A percentile compares a stretch with the other conserved stretches of the same genome.
Conservation (phyloP, 2,329 filamentous ascomycete genomes). For the Fusarium vanettenii region DNA sequence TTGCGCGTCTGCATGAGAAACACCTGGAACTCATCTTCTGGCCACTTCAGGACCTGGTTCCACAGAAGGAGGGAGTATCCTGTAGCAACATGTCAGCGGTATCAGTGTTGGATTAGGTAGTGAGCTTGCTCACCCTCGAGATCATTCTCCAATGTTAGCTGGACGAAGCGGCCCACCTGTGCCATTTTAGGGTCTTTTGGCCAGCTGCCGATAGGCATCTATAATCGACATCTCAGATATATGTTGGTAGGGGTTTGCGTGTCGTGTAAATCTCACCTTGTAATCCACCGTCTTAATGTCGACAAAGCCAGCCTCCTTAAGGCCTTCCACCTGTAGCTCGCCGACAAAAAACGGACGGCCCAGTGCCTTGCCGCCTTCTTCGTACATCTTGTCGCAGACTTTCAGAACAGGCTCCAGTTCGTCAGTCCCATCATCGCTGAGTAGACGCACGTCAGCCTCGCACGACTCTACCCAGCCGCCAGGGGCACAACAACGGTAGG, state of each 20-base stretch:
- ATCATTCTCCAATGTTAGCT: slow-evolving; percentile 17
- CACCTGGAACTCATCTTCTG: slow-evolving; percentile 5
- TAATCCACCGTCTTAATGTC: slow-evolving; percentile 10
- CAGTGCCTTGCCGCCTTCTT: slow-evolving; percentile 6
- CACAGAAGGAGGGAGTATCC: slow-evolving; percentile 23
- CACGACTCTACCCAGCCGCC: slow-evolving; percentile 19
- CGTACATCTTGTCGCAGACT: slow-evolving; percentile 13
- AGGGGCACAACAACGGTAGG: slow-evolving; percentile 5
- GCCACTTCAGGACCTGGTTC: slow-evolving; percentile 20
- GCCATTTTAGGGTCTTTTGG: slow-evolving; percentile 9
- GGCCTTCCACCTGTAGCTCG: slow-evolving; percentile 12
- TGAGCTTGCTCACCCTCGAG: slow-evolving; percentile 5
- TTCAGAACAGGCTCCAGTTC: not conserved
- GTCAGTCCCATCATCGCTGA: slow-evolving; percentile 16
- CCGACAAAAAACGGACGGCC: slow-evolving; percentile 7
- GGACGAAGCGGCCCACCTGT: slow-evolving; percentile 13
- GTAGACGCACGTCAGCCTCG: slow-evolving; percentile 8
- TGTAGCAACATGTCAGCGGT: not conserved
- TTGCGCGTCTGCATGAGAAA: slow-evolving; percentile 19
- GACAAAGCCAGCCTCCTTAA: slow-evolving; percentile 16
- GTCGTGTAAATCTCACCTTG: not conserved
- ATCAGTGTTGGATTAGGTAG: not conserved
- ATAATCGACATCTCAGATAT: fast-evolving
- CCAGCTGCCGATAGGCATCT: slow-evolving; percentile 20
- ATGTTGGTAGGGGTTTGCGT: fast-evolving